Evolutionary conservation across 140 eudicot genomes (phyloP).

Genomic region (Ambrosia hybrid): DNA sequence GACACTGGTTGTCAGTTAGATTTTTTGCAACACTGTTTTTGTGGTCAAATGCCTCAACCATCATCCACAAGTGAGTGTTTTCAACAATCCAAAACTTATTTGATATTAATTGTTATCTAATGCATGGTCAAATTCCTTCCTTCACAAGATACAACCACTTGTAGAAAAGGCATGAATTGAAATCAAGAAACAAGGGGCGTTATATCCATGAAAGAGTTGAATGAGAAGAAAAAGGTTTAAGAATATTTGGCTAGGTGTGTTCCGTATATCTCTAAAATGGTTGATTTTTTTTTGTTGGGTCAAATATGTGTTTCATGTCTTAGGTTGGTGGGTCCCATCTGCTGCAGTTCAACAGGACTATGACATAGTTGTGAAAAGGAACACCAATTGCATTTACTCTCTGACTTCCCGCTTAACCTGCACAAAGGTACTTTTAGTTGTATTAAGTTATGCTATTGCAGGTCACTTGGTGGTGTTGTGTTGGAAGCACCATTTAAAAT

Average conservation of each 20-base stretch:
- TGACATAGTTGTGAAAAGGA: too few relatives aligned
- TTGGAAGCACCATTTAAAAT: too few relatives aligned
- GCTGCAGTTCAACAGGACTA: too few relatives aligned
- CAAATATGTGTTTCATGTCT: too few relatives aligned
- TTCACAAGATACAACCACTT: conserved; percentile 72
- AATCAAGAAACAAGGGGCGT: conserved; percentile 69
- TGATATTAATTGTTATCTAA: neutral
- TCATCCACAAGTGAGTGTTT: conserved; percentile 71
- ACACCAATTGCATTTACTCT: too few relatives aligned
- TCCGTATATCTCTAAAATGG: conserved; percentile 12
- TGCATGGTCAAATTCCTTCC: too few relatives aligned
- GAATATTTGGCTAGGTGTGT: conserved; percentile 35
- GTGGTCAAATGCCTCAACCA: conserved; percentile 78
- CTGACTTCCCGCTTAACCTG: too few relatives aligned
- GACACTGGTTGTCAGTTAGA: conserved; percentile 68
- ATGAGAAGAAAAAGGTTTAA: conserved; percentile 58
- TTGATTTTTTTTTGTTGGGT: too few relatives aligned
- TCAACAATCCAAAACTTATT: neutral
- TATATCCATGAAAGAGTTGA: conserved; percentile 68
- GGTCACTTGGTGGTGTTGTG: too few relatives aligned
- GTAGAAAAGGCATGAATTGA: conserved; percentile 83
- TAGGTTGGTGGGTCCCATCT: too few relatives aligned
- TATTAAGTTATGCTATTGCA: too few relatives aligned
- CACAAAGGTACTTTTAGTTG: too few relatives aligned
- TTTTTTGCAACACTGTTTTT: conserved; percentile 54